Conservation (phyloP, 768 basidiomycete genomes). For the Boletus sp. region DNA sequence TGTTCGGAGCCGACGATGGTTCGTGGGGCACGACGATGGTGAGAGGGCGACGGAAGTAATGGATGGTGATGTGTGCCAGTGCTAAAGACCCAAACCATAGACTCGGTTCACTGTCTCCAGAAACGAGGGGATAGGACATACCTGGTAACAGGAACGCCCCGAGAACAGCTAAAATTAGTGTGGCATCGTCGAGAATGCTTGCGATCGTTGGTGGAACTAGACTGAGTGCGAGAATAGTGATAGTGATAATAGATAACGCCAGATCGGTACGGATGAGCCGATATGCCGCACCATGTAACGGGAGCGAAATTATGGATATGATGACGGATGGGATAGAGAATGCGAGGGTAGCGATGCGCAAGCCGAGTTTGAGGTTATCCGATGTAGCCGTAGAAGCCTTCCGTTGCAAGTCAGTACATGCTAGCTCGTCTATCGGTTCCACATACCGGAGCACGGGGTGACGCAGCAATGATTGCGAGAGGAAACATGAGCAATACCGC, state of each 20-base stretch:
- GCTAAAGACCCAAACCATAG: slow-evolving; percentile 37
- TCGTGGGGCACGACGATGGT: slow-evolving; percentile 74
- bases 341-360: slow-evolving; percentile 53
- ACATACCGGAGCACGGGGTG: slow-evolving; percentile 42
- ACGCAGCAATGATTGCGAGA: slow-evolving; percentile 52
- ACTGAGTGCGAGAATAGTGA: slow-evolving; percentile 44
- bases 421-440: slow-evolving; percentile 22
- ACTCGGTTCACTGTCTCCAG: background rate
- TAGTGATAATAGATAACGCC: slow-evolving; percentile 43
- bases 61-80: slow-evolving; percentile 74
- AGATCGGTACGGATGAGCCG: slow-evolving; percentile 41
- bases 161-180: slow-evolving; percentile 50
- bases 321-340: slow-evolving; percentile 60
- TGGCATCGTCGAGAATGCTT: slow-evolving; percentile 44
- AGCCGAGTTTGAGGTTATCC: slow-evolving; percentile 27
- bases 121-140: slow-evolving; percentile 22
- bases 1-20: slow-evolving; percentile 23
- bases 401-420: slow-evolving; percentile 11
- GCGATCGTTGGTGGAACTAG: slow-evolving; percentile 42
- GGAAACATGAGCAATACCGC: slow-evolving; percentile 56
- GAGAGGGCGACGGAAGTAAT: slow-evolving; percentile 82
- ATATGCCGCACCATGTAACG: slow-evolving; percentile 44
- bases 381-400: slow-evolving; percentile 7
- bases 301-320: slow-evolving; percentile 52
- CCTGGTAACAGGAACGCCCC: slow-evolving; percentile 66